Percentiles rank a stretch among this genome's conserved stretches.
Conservation (phyloP, 108 stramenopile genomes). For the Skeletonema potamos region DNA sequence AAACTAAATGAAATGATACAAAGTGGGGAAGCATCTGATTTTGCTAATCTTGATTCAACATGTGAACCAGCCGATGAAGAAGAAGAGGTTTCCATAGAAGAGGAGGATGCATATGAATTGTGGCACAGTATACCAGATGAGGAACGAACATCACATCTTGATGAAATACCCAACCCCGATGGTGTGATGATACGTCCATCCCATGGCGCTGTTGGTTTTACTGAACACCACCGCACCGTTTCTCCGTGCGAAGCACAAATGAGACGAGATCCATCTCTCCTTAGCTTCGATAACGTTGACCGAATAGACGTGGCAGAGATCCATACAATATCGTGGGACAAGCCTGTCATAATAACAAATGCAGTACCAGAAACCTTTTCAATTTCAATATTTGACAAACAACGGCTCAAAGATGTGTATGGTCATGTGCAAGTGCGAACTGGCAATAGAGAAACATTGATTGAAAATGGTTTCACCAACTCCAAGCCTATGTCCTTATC, state of each 20-base stretch:
- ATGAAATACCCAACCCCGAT: conserved; percentile 26
- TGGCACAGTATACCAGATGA: conserved; percentile 23
- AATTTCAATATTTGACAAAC: neutral
- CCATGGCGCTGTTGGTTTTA: neutral
- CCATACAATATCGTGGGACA: conserved; percentile 1
- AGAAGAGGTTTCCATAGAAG: conserved; percentile 25
- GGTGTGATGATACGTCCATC: conserved; percentile 22
- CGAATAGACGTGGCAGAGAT: conserved; percentile 17
- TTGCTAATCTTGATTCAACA: conserved; percentile 5
- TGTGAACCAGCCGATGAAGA: conserved; percentile 14
- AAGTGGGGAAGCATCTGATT: conserved; percentile 1
- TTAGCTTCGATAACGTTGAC: conserved; percentile 31
- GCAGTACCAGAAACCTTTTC: neutral
- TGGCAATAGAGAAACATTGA: conserved; percentile 45
- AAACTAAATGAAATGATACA: conserved; percentile 1
- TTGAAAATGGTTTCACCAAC: conserved; percentile 44
- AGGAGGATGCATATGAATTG: conserved; percentile 26
- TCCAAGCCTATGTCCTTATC: conserved; percentile 15
- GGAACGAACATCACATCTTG: conserved; percentile 29
- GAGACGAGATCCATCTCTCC: conserved; percentile 33
- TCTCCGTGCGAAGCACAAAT: conserved; percentile 30
- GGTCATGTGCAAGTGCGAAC: conserved; percentile 34
- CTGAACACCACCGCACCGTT: neutral
- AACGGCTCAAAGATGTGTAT: neutral
- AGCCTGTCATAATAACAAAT: conserved; percentile 22